A percentile compares a stretch with the other conserved stretches of the same genome.
Evolutionary conservation across 2,329 filamentous ascomycete species (phyloP).

Genomic region (Diaporthe batatas): DNA sequence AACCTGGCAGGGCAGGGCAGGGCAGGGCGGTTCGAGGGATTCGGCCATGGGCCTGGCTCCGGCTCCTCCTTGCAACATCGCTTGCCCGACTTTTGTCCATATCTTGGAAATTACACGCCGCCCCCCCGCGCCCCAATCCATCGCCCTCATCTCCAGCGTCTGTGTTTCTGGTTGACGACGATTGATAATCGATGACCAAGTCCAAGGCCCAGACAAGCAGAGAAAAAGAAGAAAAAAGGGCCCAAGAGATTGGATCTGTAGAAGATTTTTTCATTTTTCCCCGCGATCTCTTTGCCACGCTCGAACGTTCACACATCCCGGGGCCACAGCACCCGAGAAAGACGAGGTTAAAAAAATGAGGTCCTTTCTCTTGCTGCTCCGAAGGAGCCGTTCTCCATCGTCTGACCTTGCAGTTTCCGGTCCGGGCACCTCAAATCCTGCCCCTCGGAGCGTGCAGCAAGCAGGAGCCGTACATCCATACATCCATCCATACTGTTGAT

Average conservation of each 20-base stretch:
- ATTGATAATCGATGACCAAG: slow-evolving; percentile 24
- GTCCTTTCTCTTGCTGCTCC: too few relatives aligned
- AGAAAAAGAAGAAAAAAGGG: too few relatives aligned
- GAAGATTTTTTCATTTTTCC: background rate
- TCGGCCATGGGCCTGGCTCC: background rate
- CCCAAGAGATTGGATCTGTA: background rate
- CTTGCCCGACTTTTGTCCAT: background rate
- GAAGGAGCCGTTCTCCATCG: background rate
- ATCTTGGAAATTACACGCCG: slow-evolving; percentile 17
- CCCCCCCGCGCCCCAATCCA: background rate
- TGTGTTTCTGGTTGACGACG: slow-evolving; percentile 29
- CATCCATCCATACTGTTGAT: too few relatives aligned
- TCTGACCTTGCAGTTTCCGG: background rate
- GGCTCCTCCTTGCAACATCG: background rate
- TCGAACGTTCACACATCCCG: background rate
- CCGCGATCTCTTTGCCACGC: background rate
- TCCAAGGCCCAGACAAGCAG: background rate
- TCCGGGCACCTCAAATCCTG: background rate
- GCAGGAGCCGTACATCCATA: too few relatives aligned
- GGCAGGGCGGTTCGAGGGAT: slow-evolving; percentile 1
- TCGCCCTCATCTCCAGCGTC: slow-evolving; percentile 9
- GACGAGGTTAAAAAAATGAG: too few relatives aligned
- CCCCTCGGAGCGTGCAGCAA: background rate
- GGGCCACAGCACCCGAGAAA: too few relatives aligned
- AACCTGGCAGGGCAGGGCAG: too few relatives aligned